phyloP scores from a whole-genome alignment of 208 protist species.

The Acanthamoeba healyi region DNA sequence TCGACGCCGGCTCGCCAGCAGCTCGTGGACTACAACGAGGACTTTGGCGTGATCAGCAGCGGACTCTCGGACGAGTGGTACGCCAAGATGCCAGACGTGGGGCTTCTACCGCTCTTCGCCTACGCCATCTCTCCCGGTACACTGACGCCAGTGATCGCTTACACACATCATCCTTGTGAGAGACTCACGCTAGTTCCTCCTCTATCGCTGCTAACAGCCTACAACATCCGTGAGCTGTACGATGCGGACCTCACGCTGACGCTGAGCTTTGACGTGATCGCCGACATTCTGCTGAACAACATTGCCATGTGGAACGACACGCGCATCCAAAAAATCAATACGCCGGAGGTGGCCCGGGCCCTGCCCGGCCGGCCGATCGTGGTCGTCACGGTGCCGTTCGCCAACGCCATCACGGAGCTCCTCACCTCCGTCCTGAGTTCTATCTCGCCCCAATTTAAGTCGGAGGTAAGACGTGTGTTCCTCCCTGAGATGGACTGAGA shows the following conservation, averaged over 20 bases:
- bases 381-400: background rate
- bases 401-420: background rate
- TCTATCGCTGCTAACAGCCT: background rate
- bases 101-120: background rate
- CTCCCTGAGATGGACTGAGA: too few species aligned
- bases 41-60: background rate
- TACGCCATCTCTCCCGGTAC: background rate
- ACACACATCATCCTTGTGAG: too few species aligned
- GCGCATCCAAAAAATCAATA: slow-evolving; percentile 6
- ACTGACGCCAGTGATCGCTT: too few species aligned
- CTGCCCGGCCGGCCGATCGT: background rate
- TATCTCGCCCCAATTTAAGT: background rate
- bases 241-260: background rate
- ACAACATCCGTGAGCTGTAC: background rate
- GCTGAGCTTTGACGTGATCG: background rate
- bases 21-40: background rate
- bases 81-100: background rate
- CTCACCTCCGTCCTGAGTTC: background rate
- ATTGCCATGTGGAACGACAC: slow-evolving; percentile 52
- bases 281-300: background rate
- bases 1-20: background rate
- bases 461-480: too few species aligned
- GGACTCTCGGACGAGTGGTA: background rate
- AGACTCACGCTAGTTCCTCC: background rate
- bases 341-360: background rate